Conservation (phyloP, 1,284 basidiomycete species). For the Leccinum angustisporum region DNA sequence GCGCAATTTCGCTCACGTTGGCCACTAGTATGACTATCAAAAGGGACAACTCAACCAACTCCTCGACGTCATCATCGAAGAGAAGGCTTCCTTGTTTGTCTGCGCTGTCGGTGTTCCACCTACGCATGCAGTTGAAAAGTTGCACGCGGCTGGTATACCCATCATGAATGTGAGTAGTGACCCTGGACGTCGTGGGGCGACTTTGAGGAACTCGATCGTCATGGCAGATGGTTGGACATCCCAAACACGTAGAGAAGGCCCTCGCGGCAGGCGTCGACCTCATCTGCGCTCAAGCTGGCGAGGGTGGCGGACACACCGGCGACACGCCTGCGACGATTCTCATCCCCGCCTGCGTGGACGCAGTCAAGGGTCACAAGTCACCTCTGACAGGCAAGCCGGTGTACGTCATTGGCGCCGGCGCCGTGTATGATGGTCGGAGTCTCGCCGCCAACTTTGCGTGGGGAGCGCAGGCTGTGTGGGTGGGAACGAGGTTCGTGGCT, state of each 20-base stretch:
- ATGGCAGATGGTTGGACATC: slow-evolving; percentile 81
- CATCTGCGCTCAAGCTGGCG: slow-evolving; percentile 87
- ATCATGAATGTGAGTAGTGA: slow-evolving; percentile 72
- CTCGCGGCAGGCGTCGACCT: slow-evolving; percentile 80
- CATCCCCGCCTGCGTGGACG: slow-evolving; percentile 86
- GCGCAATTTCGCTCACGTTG: slow-evolving; percentile 3
- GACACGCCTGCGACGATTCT: slow-evolving; percentile 72
- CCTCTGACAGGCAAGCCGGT: slow-evolving; percentile 79
- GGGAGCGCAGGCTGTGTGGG: slow-evolving; percentile 79
- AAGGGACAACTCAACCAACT: slow-evolving; percentile 79
- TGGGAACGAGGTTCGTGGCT: slow-evolving; percentile 88
- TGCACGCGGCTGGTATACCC: slow-evolving; percentile 79
- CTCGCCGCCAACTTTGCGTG: slow-evolving; percentile 84
- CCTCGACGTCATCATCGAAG: slow-evolving; percentile 85
- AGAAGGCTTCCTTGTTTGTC: slow-evolving; percentile 81
- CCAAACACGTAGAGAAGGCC: slow-evolving; percentile 83
- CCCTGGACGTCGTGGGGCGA: neutral
- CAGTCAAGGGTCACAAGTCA: slow-evolving; percentile 69
- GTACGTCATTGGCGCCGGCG: slow-evolving; percentile 84
- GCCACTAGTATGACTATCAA: slow-evolving; percentile 70
- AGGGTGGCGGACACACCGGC: slow-evolving; percentile 85
- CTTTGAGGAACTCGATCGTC: neutral
- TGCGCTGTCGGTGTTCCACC: slow-evolving; percentile 87
- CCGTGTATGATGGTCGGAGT: slow-evolving; percentile 81
- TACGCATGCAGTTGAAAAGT: slow-evolving; percentile 68